These are phyloP conservation scores for Exophiala sp. DNA, from an alignment of 2,329 filamentous ascomycete genomes.

Conservation along the genomic window DNA sequence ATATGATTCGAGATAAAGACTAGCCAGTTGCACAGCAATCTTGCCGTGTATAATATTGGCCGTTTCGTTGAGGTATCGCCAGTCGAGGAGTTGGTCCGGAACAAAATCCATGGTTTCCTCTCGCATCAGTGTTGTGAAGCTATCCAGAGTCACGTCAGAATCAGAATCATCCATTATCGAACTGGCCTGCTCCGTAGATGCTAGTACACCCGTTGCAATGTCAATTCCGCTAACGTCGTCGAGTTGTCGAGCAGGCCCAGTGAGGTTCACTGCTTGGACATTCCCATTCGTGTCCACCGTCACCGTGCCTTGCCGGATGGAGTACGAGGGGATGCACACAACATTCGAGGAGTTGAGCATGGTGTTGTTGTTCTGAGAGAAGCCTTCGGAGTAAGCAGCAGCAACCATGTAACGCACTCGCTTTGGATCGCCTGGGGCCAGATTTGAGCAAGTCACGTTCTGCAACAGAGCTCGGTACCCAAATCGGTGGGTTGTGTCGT, in stretches of 20 bases:
- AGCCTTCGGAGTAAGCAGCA: slow-evolving; percentile 17
- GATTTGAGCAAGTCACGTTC: slow-evolving; percentile 21
- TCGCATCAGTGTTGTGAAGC: slow-evolving; percentile 17
- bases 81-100: slow-evolving; percentile 12
- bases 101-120: slow-evolving; percentile 10
- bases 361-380: slow-evolving; percentile 16
- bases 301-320: slow-evolving; percentile 11
- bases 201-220: slow-evolving; percentile 15
- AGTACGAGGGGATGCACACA: slow-evolving; percentile 21
- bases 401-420: slow-evolving; percentile 16
- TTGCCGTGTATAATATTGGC: slow-evolving; percentile 8
- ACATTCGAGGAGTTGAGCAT: slow-evolving; percentile 23
- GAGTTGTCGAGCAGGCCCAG: slow-evolving; percentile 6
- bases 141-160: slow-evolving; percentile 5
- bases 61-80: slow-evolving; percentile 9
- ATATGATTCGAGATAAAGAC: slow-evolving; percentile 13
- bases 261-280: slow-evolving; percentile 14
- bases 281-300: slow-evolving; percentile 14
- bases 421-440: slow-evolving; percentile 12
- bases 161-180: neutral
- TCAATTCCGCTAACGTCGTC: slow-evolving; percentile 10
- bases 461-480: slow-evolving; percentile 18
- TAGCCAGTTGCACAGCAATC: slow-evolving; percentile 18
- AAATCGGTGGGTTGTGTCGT: slow-evolving; percentile 17
- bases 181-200: slow-evolving; percentile 6